These are phyloP conservation scores for Umbelopsis ramanniana DNA, from an alignment of 192 early-diverging fungal species.

Conservation along the genomic window DNA sequence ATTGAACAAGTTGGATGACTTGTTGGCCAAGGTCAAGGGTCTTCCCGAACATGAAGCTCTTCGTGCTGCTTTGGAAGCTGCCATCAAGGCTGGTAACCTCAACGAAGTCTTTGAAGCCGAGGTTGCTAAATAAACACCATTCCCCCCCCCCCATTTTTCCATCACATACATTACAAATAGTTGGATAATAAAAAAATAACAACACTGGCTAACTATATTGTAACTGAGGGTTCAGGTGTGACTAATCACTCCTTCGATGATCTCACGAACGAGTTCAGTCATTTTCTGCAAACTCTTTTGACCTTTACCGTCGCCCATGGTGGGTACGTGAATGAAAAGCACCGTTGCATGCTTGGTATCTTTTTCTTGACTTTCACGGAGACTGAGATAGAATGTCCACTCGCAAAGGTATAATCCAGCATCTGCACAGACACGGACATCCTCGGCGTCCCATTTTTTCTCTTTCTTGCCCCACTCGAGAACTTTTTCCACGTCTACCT, in stretches of 20 bases:
- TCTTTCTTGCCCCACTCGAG: slow-evolving; percentile 4
- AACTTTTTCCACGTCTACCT: slow-evolving; percentile 7
- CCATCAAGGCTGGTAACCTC: slow-evolving; percentile 64
- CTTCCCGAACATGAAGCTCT: slow-evolving; percentile 57
- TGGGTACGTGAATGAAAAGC: slow-evolving; percentile 20
- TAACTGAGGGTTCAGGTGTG: background rate
- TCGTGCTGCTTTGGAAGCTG: slow-evolving; percentile 64
- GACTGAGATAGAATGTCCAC: slow-evolving; percentile 11
- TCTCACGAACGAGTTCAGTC: slow-evolving; percentile 3
- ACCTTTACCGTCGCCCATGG: slow-evolving; percentile 1
- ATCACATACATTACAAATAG: background rate
- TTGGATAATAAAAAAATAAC: background rate
- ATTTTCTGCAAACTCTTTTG: background rate
- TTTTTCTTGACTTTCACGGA: background rate
- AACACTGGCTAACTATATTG: background rate
- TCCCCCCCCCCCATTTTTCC: background rate
- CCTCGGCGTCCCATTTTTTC: background rate
- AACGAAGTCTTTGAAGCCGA: slow-evolving; percentile 60
- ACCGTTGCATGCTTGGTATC: background rate
- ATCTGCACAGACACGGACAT: background rate
- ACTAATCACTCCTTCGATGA: slow-evolving; percentile 20
- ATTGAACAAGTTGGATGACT: slow-evolving; percentile 78
- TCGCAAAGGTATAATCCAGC: slow-evolving; percentile 25
- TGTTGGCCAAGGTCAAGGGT: slow-evolving; percentile 70
- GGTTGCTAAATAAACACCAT: slow-evolving; percentile 28